Evolutionary conservation across 2,329 filamentous ascomycete species (phyloP).

Genomic region (Aphanocladium album): DNA sequence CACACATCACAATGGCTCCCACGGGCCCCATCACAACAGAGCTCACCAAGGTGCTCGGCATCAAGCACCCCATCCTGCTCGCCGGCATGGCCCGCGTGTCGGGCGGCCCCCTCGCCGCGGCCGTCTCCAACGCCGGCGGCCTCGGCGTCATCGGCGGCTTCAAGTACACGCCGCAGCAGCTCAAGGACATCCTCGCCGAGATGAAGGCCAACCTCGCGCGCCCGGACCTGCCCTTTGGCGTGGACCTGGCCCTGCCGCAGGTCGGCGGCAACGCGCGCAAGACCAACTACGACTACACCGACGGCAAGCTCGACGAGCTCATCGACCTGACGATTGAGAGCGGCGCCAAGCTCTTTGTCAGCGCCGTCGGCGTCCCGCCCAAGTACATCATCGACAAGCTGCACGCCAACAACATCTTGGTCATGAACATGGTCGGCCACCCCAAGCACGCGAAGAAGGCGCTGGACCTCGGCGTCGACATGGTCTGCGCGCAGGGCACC

Average conservation of each 20-base stretch:
- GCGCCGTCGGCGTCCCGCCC: constrained; percentile 83
- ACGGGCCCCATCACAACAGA: constrained; percentile 65
- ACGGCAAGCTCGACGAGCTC: constrained; percentile 80
- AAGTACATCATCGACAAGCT: constrained; percentile 65
- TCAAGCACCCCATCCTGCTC: constrained; percentile 83
- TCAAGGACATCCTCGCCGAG: constrained; percentile 77
- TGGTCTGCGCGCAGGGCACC: constrained; percentile 86
- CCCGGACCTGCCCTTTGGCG: constrained; percentile 74
- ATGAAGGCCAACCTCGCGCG: constrained; percentile 68
- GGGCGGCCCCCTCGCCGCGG: constrained; percentile 71
- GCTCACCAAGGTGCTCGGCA: constrained; percentile 71
- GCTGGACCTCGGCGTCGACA: constrained; percentile 78
- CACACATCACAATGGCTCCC: constrained; percentile 8
- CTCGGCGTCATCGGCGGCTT: constrained; percentile 70
- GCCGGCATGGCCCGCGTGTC: constrained; percentile 91
- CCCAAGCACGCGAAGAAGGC: constrained; percentile 90
- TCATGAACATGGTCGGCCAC: constrained; percentile 98
- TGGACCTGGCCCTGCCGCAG: constrained; percentile 88
- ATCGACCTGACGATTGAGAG: constrained; percentile 81
- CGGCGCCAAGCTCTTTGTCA: constrained; percentile 80
- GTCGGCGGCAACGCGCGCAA: constrained; percentile 77
- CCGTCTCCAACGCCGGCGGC: constrained; percentile 83
- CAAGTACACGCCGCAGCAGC: constrained; percentile 68
- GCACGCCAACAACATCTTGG: constrained; percentile 71
- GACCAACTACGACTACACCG: constrained; percentile 95